Base-by-base conservation (phyloP, 108 stramenopile genomes). In the Schizochytrium sp. region DNA sequence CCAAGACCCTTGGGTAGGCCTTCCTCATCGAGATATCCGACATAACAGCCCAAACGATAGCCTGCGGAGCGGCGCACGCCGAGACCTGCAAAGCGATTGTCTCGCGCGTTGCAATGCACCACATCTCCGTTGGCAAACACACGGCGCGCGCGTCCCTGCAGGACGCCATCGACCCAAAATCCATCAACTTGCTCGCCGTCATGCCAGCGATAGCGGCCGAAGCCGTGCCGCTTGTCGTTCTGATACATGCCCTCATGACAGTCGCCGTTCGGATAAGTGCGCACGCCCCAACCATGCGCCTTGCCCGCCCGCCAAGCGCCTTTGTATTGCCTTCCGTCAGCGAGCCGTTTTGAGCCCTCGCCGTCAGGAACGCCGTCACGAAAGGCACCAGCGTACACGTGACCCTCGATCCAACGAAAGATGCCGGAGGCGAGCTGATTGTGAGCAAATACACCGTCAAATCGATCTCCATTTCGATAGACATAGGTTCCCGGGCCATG, bases 221-320 rank as follows among this genome's bases (percentile, higher is more conserved):
- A 83, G 6, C 76, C 76, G 23, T 83, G 76, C 6, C 76, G 76
- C 51, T 53, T 23, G 51, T 83, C 51, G 51, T 83, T 23, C 4
- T 53, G 76, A 23, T 83, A 83, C 45, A 83, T 53, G n/a, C 76
- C 76, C 28, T 83, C 76, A 34, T 83, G 76, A 23, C 45, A 25
- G 28, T 83, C 76, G 12, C 76, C 76, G 76, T 53, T 53, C 45
- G 76, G 48, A 34, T 53, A 83, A 1, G 12, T 28, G 12, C 51
- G 45, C 45, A 83, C 51, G 76, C 76, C 76, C 76, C 76, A 83
- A 6, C 76, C 76, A 23, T 83, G 48, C n/a, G 76, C 76, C n/a
- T 53, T 53, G 5, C 76, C 76, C 10, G 19, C 51, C 51, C 28
- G 44, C 76, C 76, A 83, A 6, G 48, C n/a, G 12, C 76, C 76